phyloP scores from a whole-genome alignment of 2,329 filamentous ascomycete genomes.

The Boeremia exigua region DNA sequence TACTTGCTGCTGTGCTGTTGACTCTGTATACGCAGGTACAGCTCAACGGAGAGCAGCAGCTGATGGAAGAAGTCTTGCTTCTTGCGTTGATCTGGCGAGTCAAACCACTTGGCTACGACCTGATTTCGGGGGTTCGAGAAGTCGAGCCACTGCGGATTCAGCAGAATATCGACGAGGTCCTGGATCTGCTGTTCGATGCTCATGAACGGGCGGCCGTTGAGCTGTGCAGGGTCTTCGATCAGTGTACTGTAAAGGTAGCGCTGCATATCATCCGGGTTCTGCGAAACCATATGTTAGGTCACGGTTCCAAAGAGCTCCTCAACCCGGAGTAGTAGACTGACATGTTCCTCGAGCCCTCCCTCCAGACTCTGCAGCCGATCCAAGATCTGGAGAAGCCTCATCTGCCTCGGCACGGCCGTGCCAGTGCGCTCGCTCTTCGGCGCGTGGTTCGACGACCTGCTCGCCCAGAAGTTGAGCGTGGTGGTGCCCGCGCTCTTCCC shows the following conservation, averaged over 20 bases:
- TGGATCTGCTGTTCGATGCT: constrained; percentile 74
- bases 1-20: constrained; percentile 65
- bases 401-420: constrained; percentile 65
- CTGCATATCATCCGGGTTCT: constrained; percentile 53
- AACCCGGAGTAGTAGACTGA: constrained; percentile 37
- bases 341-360: constrained; percentile 51
- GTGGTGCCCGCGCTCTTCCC: constrained; percentile 72
- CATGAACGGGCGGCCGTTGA: constrained; percentile 61
- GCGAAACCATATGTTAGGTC: constrained; percentile 42
- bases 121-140: constrained; percentile 74
- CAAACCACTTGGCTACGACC: constrained; percentile 75
- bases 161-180: constrained; percentile 73
- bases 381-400: constrained; percentile 60
- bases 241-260: constrained; percentile 71
- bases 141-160: constrained; percentile 74
- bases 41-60: constrained; percentile 74
- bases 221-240: constrained; percentile 70
- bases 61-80: constrained; percentile 77
- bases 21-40: constrained; percentile 73
- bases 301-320: constrained; percentile 9
- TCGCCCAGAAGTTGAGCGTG: constrained; percentile 73
- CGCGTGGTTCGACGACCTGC: constrained; percentile 63
- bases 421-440: constrained; percentile 65
- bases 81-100: constrained; percentile 60
- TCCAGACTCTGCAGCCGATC: constrained; percentile 53